A percentile compares a stretch with the other conserved stretches of the same genome.
Evolutionary conservation across 2,329 filamentous ascomycete genomes (phyloP).

Genomic region (Trichoderma koningii): DNA sequence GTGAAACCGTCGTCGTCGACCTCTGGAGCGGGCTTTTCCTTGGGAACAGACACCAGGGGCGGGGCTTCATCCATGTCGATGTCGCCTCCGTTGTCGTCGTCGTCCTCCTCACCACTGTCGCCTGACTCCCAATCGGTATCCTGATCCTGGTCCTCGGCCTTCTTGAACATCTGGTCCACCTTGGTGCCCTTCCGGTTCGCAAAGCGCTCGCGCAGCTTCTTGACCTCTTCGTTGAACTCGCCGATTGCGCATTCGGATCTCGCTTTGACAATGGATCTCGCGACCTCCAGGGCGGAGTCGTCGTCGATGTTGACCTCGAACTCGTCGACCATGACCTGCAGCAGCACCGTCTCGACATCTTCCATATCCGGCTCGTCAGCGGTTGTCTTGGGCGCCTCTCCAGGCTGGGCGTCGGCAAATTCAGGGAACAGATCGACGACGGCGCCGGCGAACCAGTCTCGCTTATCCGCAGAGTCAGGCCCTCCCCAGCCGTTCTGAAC

Average conservation of each 20-base stretch:
- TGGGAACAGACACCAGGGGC: conserved; percentile 56
- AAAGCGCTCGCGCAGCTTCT: conserved; percentile 64
- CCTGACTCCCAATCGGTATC: conserved; percentile 65
- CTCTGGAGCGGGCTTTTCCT: conserved; percentile 68
- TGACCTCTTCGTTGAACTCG: conserved; percentile 63
- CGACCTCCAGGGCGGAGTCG: conserved; percentile 75
- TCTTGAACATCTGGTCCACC: conserved; percentile 56
- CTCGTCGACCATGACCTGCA: conserved; percentile 93
- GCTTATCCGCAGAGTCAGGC: conserved; percentile 78
- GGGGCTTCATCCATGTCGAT: conserved; percentile 72
- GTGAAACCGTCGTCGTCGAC: conserved; percentile 83
- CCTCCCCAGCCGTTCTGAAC: conserved; percentile 89
- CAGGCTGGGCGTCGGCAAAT: conserved; percentile 50
- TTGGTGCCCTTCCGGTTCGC: conserved; percentile 61
- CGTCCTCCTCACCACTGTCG: conserved; percentile 62
- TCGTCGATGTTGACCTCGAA: conserved; percentile 94
- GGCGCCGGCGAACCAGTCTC: conserved; percentile 93
- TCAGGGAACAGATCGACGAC: conserved; percentile 79
- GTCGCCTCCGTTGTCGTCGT: conserved; percentile 59
- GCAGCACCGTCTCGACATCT: conserved; percentile 80
- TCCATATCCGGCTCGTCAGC: conserved; percentile 65
- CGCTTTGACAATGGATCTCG: conserved; percentile 69
- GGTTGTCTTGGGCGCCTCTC: conserved; percentile 34
- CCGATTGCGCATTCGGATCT: conserved; percentile 65
- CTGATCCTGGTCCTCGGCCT: conserved; percentile 56